These are phyloP conservation scores for Mortierella polycephala DNA, from an alignment of 371 early-diverging fungal genomes.

Conservation along the genomic window DNA sequence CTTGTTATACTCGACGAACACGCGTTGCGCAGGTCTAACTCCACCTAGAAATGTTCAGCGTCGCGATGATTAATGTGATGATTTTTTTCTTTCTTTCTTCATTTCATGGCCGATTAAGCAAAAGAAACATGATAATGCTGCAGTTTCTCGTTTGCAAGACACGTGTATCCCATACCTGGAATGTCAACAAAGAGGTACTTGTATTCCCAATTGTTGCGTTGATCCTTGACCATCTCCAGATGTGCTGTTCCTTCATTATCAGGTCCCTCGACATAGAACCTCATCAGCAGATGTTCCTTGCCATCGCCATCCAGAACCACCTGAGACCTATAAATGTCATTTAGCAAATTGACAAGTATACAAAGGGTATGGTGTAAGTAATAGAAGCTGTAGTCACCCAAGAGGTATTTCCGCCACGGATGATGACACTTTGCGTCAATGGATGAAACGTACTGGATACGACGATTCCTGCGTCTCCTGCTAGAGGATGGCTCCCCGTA, in stretches of 20 bases:
- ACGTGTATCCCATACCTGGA: constrained; percentile 47
- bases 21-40: constrained; percentile 38
- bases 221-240: constrained; percentile 64
- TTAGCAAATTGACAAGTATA: neutral
- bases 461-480: constrained; percentile 58
- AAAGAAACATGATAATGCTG: no score
- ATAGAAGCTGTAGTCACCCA: no score
- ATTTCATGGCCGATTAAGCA: neutral
- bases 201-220: constrained; percentile 60
- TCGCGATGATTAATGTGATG: neutral
- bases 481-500: constrained; percentile 60
- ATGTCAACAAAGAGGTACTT: constrained; percentile 63
- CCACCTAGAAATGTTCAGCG: constrained; percentile 24
- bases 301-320: constrained; percentile 58
- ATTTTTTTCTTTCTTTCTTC: neutral
- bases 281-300: constrained; percentile 60
- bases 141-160: neutral
- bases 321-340: constrained; percentile 49
- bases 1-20: constrained; percentile 55
- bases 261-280: constrained; percentile 63
- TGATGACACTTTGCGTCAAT: no score
- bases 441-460: constrained; percentile 47
- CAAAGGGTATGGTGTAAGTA: no score
- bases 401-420: no score
- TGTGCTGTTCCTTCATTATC: constrained; percentile 58